These are phyloP conservation scores for Leccinum griseonigrum DNA, from an alignment of 1,284 basidiomycete genomes.

Conservation along the genomic window DNA sequence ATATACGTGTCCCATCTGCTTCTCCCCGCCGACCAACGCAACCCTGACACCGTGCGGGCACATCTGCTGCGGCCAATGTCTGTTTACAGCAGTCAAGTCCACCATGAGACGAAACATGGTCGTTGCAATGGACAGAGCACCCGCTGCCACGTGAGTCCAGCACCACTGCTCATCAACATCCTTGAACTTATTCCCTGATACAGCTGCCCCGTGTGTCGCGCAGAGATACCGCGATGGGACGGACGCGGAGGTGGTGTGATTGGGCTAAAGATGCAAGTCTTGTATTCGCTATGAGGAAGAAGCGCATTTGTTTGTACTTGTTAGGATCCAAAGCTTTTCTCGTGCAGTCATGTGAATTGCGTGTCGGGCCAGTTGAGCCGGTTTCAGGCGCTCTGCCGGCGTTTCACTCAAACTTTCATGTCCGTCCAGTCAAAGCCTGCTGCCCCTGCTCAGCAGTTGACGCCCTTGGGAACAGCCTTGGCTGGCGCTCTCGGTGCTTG, in stretches of 20 bases:
- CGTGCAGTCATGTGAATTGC: constrained; percentile 24
- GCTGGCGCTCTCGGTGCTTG: constrained; percentile 94
- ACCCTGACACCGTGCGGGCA: constrained; percentile 78
- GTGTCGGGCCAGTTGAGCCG: background rate
- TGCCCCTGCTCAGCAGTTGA: constrained; percentile 50
- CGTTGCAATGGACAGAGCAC: constrained; percentile 38
- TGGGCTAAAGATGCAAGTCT: constrained; percentile 49
- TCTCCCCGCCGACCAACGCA: constrained; percentile 68
- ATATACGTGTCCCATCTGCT: constrained; percentile 77
- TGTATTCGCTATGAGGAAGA: constrained; percentile 38
- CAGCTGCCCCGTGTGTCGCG: constrained; percentile 66
- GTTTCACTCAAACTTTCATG: constrained; percentile 14
- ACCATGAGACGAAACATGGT: constrained; percentile 50
- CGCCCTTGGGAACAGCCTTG: constrained; percentile 90
- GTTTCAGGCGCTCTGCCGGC: background rate
- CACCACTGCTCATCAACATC: background rate
- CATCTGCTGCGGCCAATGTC: constrained; percentile 70
- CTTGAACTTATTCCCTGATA: background rate
- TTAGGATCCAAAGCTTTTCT: constrained; percentile 21
- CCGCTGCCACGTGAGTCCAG: constrained; percentile 43
- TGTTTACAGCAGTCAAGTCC: constrained; percentile 70
- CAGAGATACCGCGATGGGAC: constrained; percentile 61
- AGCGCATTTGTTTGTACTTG: constrained; percentile 20
- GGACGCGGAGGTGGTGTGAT: constrained; percentile 63
- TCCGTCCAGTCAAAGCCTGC: constrained; percentile 29